These are phyloP conservation scores for Pseudoperonospora humuli DNA, from an alignment of 352 stramenopile genomes.

Conservation along the genomic window DNA sequence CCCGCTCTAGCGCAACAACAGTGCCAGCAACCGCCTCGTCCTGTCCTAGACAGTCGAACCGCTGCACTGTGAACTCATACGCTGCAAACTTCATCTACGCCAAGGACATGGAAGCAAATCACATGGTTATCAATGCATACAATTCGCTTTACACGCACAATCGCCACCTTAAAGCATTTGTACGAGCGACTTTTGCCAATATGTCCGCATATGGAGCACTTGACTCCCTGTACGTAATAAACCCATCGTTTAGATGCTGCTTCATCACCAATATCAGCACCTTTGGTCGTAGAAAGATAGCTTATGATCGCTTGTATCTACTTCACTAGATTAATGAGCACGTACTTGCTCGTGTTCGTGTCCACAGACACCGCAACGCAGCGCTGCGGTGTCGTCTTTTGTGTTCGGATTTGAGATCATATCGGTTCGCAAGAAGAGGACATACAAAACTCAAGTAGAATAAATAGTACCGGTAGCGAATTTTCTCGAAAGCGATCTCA, in stretches of 20 bases:
- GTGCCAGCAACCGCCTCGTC: conserved; percentile 18
- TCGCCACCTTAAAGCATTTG: conserved; percentile 41
- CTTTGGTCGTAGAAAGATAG: conserved; percentile 4
- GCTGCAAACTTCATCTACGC: conserved; percentile 27
- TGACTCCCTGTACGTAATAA: conserved; percentile 30
- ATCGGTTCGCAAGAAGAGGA: too few relatives aligned
- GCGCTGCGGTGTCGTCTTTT: conserved; percentile 7
- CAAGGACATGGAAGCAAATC: background rate
- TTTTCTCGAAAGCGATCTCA: too few relatives aligned
- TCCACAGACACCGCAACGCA: conserved; percentile 18
- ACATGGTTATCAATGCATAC: background rate
- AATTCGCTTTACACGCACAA: background rate
- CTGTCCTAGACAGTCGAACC: conserved; percentile 39
- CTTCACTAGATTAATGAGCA: background rate
- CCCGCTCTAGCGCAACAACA: conserved; percentile 12
- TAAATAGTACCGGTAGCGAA: too few relatives aligned
- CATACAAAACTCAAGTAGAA: too few relatives aligned
- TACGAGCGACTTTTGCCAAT: conserved; percentile 60
- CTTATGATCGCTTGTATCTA: background rate
- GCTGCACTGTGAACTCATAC: conserved; percentile 43
- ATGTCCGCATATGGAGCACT: conserved; percentile 59
- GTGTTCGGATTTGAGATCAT: conserved; percentile 5
- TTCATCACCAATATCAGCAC: conserved; percentile 1
- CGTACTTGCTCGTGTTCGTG: conserved; percentile 27
- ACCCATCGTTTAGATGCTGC: background rate